phyloP scores from a whole-genome alignment of 2,329 filamentous ascomycete genomes.

The Gyromitra esculenta region DNA sequence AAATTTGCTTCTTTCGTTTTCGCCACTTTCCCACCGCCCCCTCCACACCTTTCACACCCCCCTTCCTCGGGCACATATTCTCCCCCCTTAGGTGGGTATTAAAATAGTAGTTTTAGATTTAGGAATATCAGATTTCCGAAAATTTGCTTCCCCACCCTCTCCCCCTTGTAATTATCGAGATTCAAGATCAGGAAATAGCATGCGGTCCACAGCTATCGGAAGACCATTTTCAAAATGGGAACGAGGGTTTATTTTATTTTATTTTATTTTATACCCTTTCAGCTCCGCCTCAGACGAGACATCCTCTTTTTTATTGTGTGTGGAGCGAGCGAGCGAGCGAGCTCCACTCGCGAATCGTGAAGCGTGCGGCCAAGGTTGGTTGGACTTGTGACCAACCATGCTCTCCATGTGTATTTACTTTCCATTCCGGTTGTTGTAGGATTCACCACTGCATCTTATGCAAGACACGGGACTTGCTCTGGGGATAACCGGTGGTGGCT shows the following conservation, averaged over 20 bases:
- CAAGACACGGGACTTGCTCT: conserved; percentile 47
- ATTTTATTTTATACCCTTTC: not conserved
- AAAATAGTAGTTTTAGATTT: conserved; percentile 12
- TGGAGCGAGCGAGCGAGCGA: conserved; percentile 5
- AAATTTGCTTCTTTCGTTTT: conserved; percentile 35
- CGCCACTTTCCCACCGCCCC: conserved; percentile 9
- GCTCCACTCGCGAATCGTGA: conserved; percentile 24
- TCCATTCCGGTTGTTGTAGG: conserved; percentile 21
- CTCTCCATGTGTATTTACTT: conserved; percentile 7
- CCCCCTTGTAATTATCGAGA: conserved; percentile 1
- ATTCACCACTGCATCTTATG: conserved; percentile 42
- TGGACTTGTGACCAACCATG: conserved; percentile 42
- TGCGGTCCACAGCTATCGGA: conserved; percentile 23
- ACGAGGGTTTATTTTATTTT: not conserved
- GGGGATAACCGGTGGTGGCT: conserved; percentile 22
- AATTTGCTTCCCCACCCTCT: conserved; percentile 43
- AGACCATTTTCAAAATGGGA: not conserved
- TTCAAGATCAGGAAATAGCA: conserved; percentile 35
- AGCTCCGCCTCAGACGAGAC: not conserved
- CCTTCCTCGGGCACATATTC: not conserved
- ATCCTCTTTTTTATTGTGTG: conserved; percentile 15
- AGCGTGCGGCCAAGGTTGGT: not conserved
- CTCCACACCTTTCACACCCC: not conserved
- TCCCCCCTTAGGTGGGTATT: conserved; percentile 8
- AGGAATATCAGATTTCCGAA: conserved; percentile 37